Evolutionary conservation across 768 basidiomycete species (phyloP).

Genomic region (Kwoniella botswanensis): DNA sequence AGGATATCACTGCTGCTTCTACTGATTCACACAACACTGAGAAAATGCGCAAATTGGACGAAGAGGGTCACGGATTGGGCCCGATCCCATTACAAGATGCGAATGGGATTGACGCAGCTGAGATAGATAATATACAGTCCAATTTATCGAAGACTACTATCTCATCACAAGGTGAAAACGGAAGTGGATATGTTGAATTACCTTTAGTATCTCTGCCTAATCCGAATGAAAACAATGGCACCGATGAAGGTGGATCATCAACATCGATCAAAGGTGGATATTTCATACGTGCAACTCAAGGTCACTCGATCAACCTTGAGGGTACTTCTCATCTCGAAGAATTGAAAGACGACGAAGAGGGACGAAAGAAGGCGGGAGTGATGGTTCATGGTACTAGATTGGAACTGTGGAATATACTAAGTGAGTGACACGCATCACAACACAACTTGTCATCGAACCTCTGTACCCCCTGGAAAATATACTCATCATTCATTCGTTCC

Average conservation of each 20-base stretch:
- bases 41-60: neutral
- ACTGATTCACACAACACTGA: neutral
- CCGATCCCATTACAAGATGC: neutral
- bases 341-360: constrained; percentile 61
- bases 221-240: neutral
- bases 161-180: neutral
- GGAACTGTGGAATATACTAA: constrained; percentile 51
- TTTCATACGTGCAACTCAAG: constrained; percentile 57
- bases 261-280: constrained; percentile 35
- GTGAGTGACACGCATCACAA: constrained; percentile 31
- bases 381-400: constrained; percentile 55
- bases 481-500: no score
- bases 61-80: neutral
- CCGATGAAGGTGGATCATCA: neutral
- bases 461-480: neutral
- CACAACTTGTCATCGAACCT: neutral
- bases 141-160: constrained; percentile 9
- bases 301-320: constrained; percentile 54
- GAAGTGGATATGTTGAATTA: constrained; percentile 15
- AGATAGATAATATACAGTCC: constrained; percentile 14
- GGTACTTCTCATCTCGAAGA: constrained; percentile 46
- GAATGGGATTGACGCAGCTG: constrained; percentile 59
- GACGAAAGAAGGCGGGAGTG: constrained; percentile 66
- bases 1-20: neutral
- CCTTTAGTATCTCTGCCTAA: constrained; percentile 37